These are phyloP conservation scores for Huntiella abstrusa DNA, from an alignment of 2,329 filamentous ascomycete genomes.

Conservation along the genomic window DNA sequence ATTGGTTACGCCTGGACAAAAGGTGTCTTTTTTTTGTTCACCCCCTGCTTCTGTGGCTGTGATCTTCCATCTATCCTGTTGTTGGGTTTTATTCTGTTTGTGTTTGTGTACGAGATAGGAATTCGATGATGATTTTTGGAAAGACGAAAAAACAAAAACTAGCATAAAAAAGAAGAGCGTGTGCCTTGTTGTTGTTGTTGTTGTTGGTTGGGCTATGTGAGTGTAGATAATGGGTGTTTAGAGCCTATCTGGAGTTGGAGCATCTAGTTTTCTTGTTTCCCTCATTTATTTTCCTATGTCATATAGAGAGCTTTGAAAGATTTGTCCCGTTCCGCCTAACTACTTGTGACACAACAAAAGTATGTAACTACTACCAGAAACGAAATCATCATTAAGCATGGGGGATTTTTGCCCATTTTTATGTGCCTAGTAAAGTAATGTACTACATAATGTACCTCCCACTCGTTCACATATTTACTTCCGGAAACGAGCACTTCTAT, in stretches of 20 bases:
- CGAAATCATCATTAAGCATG: neutral
- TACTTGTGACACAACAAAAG: no score
- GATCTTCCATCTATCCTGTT: neutral
- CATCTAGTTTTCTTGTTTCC: no score
- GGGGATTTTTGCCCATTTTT: neutral
- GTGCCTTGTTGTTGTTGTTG: no score
- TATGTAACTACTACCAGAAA: neutral
- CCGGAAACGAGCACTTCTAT: conserved; percentile 1
- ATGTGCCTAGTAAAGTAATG: neutral
- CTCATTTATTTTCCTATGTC: no score
- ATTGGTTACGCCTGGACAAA: neutral
- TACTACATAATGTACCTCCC: neutral
- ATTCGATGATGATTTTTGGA: conserved; percentile 3
- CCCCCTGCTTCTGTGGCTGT: no score
- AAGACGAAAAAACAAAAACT: neutral
- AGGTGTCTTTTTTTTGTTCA: no score
- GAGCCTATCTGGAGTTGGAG: no score
- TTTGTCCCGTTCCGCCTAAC: no score
- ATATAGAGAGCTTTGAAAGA: no score
- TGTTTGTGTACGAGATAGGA: conserved; percentile 6
- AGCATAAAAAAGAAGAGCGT: no score
- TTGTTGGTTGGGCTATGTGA: no score
- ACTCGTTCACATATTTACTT: neutral
- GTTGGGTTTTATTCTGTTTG: conserved; percentile 1
- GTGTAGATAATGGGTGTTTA: no score